Percentiles rank a stretch among this genome's conserved stretches.
phyloP scores from a whole-genome alignment of 2,329 filamentous ascomycete genomes.

The Chrysosporium keratinophilum region DNA sequence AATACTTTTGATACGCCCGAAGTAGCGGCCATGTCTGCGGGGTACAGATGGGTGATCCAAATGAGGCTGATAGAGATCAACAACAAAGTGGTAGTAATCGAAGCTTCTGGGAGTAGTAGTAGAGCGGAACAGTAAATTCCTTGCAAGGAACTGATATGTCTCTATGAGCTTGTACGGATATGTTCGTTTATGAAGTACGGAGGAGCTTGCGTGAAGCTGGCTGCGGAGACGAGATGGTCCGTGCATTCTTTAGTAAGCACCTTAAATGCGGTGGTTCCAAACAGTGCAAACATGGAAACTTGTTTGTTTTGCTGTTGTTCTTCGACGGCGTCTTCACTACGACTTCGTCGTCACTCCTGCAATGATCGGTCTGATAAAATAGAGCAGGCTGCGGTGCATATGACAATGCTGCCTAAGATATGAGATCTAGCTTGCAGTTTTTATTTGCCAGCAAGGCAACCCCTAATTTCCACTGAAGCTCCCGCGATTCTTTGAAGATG shows the following conservation, averaged over 20 bases:
- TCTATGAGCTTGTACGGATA: too few relatives aligned
- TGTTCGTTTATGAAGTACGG: too few relatives aligned
- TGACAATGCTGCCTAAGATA: not conserved
- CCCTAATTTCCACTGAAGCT: not conserved
- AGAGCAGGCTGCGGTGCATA: too few relatives aligned
- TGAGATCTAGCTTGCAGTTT: not conserved
- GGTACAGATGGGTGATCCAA: not conserved
- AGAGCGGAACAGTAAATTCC: too few relatives aligned
- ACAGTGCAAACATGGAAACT: not conserved
- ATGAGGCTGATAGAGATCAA: not conserved
- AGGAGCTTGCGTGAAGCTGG: too few relatives aligned
- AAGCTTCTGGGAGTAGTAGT: not conserved
- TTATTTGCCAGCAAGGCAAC: too few relatives aligned
- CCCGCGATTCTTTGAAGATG: constrained; percentile 43
- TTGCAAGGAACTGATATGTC: too few relatives aligned
- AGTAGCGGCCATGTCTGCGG: constrained; percentile 46
- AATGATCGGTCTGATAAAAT: too few relatives aligned
- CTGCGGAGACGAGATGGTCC: too few relatives aligned
- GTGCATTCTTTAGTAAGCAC: too few relatives aligned
- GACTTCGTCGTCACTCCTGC: too few relatives aligned
- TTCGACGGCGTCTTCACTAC: not conserved
- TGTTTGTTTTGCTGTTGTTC: not conserved
- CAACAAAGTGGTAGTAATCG: not conserved
- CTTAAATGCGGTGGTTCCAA: not conserved
- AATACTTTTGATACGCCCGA: constrained; percentile 48